Base-by-base conservation (phyloP, 495 filamentous ascomycete genomes). In the Filosporella fistucella region DNA sequence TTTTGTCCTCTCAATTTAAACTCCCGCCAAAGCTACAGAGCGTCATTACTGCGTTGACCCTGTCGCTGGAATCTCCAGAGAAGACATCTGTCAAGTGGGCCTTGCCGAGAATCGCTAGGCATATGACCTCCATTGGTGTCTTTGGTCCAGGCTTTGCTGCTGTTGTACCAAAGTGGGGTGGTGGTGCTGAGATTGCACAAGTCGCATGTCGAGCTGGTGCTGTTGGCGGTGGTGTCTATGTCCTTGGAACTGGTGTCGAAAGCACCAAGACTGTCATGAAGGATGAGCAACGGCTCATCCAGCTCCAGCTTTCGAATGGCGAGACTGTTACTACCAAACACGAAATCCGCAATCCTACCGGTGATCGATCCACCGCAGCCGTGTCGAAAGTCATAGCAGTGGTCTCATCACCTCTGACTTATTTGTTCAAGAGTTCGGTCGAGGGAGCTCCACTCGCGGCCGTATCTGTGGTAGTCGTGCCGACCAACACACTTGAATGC, bases 171-270 rank as follows among this genome's bases (percentile, higher is more conserved):
- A 95, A 93, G 68, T 98, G 91, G 83, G 93, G 93, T 17, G 90
- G 94, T 49, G 74, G 81, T 9, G 84, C 89, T n/a, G 93, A 98
- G 66, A 82, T 97, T 49, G 76, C 88, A 16, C 93, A 98, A 60
- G 89, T 96, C 10, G 88, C 83, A 11, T 97, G 93, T 57, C 86
- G 93, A 48, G 89, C 93, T 28, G 82, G 85, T 43, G 93, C 93
- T 4, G 91, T 98, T 7, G 91, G 94, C 3, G 94, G 93, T 24
- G 88, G 82, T 14, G 77, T 94, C 4, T 96, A 96, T 67, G 87
- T 95, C 47, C 82, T 97, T 17, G 81, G 78, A 30, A 81, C 81
- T 21, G 80, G 80, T 0, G 69, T 91, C 39, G 62, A 70, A 44
- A 44, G 60, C 16, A 42, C 51, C 23, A 52, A 26, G 14, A 6